Conservation (phyloP, 148 eudicot species). For the Bassia scoparia region DNA sequence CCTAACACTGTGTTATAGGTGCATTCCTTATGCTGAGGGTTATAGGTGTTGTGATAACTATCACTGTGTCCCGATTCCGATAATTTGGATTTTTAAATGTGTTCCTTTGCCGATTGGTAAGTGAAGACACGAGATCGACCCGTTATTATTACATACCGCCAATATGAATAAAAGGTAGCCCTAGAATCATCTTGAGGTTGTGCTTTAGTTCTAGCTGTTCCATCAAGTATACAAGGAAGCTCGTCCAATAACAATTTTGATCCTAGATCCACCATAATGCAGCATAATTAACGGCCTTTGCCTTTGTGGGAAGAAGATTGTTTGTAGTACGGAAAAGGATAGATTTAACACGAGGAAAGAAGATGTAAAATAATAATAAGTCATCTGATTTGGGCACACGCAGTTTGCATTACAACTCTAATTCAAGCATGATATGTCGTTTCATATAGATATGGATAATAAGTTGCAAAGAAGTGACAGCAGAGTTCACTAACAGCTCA, state of each 20-base stretch:
- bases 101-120: no score
- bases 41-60: no score
- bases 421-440: background rate
- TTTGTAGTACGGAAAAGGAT: background rate
- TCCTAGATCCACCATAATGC: constrained; percentile 39
- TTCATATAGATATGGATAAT: background rate
- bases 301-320: no score
- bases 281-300: background rate
- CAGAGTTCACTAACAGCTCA: background rate
- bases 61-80: no score
- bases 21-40: no score
- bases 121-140: no score
- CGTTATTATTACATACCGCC: no score
- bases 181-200: constrained; percentile 71
- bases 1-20: no score
- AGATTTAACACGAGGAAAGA: background rate
- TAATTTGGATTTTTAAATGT: no score
- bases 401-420: no score
- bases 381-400: background rate
- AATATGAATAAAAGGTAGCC: no score
- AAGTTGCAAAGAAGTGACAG: background rate
- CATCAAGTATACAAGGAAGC: constrained; percentile 86
- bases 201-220: constrained; percentile 68
- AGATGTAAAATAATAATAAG: background rate
- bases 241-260: constrained; percentile 75